Evolutionary conservation across 75 land plant species (phyloP), one percentile per base, ranked within the genome.

Genomic region (Sequoia sempervirens): DNA sequence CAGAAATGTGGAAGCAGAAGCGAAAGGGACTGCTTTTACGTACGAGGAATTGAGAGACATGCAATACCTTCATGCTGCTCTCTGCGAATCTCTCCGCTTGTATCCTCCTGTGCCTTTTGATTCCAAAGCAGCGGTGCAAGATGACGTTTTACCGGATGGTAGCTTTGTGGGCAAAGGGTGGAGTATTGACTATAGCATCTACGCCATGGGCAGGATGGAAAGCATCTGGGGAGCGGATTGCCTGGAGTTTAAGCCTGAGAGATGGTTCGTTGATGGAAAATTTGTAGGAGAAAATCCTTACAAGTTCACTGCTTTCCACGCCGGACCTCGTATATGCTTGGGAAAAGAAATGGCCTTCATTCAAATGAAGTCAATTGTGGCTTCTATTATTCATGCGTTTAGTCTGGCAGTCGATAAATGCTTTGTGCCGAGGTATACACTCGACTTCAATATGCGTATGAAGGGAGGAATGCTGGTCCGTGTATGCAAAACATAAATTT

Each of bases 91-190:
- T 74, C 83, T 91, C 89, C 64, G 96, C 72, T 87, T 95, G 43
- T 92, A 85, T 83, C 97, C 97, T 18, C 88, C 95, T 4, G 92
- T 95, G 50, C 97, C 91, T 66, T 81, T 88, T 83, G 94, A 95
- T 83, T 88, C 91, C 14, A 92, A 89, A 85, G 91, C 86, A 66
- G 82, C 86, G 28, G 20, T 75, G 64, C 78, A 81, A 2, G 94
- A 93, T 70, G 97, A 95, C 84, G 86, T 91, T 43, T 87, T 93
- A 3, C 95, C 95, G 41, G 1, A 91, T 83, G 95, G 95, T 10
- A 93, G 91, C 0, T 61, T 79, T 73, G 85, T 95, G n/a, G 86
- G 18, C 17, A 36, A 23, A 58, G 84, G 82, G 2, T 58, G 46
- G 0, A 23, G 17, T 5, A 32, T 87, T 15, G 75, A 37, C n/a